Conservation (phyloP, 257 asterid species). For the Gentiana dahurica region DNA sequence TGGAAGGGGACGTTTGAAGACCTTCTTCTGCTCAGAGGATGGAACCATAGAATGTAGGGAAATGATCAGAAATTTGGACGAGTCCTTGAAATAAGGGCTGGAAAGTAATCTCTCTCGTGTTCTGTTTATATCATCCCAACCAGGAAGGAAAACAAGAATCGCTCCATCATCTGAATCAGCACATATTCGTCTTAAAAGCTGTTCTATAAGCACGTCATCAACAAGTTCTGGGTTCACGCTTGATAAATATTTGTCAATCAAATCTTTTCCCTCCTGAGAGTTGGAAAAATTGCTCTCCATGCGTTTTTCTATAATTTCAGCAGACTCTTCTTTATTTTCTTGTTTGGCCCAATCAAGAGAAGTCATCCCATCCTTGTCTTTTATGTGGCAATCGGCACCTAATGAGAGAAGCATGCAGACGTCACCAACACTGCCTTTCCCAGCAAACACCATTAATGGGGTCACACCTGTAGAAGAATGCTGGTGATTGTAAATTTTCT, state of each 20-base stretch:
- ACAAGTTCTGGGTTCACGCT: slow-evolving; percentile 55
- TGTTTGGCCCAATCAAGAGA: slow-evolving; percentile 68
- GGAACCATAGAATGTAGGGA: slow-evolving; percentile 91
- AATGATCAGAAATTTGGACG: slow-evolving; percentile 47
- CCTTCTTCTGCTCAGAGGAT: slow-evolving; percentile 67
- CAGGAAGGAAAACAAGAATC: slow-evolving; percentile 83
- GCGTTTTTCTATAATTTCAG: slow-evolving; percentile 52
- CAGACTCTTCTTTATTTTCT: slow-evolving; percentile 46
- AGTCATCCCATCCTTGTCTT: slow-evolving; percentile 46
- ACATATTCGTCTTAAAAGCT: slow-evolving; percentile 66
- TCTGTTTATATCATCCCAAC: slow-evolving; percentile 86
- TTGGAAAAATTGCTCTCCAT: slow-evolving; percentile 34
- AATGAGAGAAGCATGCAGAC: slow-evolving; percentile 83
- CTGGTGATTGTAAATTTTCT: slow-evolving; percentile 47
- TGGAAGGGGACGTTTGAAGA: slow-evolving; percentile 47
- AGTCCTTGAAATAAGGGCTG: slow-evolving; percentile 55
- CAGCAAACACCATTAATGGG: slow-evolving; percentile 81
- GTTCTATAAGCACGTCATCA: slow-evolving; percentile 73
- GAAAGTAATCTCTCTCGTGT: slow-evolving; percentile 47
- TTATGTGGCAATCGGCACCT: slow-evolving; percentile 54
- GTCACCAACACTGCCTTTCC: slow-evolving; percentile 65
- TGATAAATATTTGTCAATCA: slow-evolving; percentile 69
- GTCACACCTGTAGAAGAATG: slow-evolving; percentile 69
- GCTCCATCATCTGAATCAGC: slow-evolving; percentile 65
- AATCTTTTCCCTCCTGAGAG: slow-evolving; percentile 35